phyloP scores from a whole-genome alignment of 768 basidiomycete genomes.

The Pleurotus giganteus region DNA sequence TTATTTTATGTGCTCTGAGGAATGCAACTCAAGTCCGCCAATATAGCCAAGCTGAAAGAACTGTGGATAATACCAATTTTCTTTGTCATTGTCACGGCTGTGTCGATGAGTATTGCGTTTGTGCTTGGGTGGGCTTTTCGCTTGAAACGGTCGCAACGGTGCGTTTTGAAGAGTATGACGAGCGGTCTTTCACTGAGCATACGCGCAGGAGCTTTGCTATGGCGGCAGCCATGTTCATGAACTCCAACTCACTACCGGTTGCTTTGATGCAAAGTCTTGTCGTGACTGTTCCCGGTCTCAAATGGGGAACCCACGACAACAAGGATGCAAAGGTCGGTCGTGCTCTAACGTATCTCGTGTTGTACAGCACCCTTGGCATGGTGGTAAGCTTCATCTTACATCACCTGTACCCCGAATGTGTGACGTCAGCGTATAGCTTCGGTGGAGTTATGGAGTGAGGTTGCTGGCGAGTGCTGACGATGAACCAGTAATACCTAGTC shows the following conservation, averaged over 20 bases:
- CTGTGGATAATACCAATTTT: slow-evolving; percentile 86
- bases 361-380: slow-evolving; percentile 96
- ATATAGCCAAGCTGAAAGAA: slow-evolving; percentile 68
- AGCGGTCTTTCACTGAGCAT: background rate
- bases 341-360: slow-evolving; percentile 83
- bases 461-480: slow-evolving; percentile 72
- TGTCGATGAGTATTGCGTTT: slow-evolving; percentile 71
- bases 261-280: slow-evolving; percentile 92
- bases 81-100: slow-evolving; percentile 71
- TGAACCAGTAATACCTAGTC: slow-evolving; percentile 18
- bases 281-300: slow-evolving; percentile 75
- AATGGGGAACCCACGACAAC: slow-evolving; percentile 80
- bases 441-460: slow-evolving; percentile 93
- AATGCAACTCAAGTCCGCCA: background rate
- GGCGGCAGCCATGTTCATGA: slow-evolving; percentile 88
- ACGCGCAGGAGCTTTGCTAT: slow-evolving; percentile 66
- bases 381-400: slow-evolving; percentile 54
- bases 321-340: slow-evolving; percentile 89
- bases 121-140: slow-evolving; percentile 59
- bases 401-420: background rate
- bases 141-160: slow-evolving; percentile 78
- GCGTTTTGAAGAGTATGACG: slow-evolving; percentile 16
- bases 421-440: slow-evolving; percentile 47
- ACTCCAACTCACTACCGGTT: slow-evolving; percentile 92
- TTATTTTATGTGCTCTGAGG: background rate